Evolutionary conservation across 352 stramenopile genomes (phyloP), one percentile per base, ranked within the genome.

Genomic region (Pythium utonaiense): DNA sequence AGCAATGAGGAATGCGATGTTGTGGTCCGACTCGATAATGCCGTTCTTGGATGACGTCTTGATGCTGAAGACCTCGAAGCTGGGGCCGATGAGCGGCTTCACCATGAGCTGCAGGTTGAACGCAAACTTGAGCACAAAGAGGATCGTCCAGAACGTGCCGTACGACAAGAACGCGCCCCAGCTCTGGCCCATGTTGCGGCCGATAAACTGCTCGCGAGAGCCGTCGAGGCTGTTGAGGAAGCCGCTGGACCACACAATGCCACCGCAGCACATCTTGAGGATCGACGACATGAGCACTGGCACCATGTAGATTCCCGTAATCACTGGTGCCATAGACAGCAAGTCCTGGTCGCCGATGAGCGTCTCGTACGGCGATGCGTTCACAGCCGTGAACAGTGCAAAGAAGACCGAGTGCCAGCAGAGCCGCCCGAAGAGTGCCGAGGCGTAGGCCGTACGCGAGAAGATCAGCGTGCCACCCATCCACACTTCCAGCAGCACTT

Each of bases 51-150:
- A 62, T 53, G 82, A 76, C 19, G 86, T 48, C 47, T 84, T 70
- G 42, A 94, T 86, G 48, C 74, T 88, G 42, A 90, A 98, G 45
- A 99, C 91, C 73, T 99, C 78, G 53, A 99, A 81, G 6, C 92
- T 97, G n/a, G 96, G 96, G 4, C 96, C 88, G 31, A 98, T 97
- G 38, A 99, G 93, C 41, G 90, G 92, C 67, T 98, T 98, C 40
- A 99, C 88, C 79, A 99, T 97, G 59, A 99, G 97, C 54, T 98
- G 78, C 64, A 99, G 94, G 31, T 96, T 98, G 68, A 99, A 99
- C 49, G 93, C 84, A 28, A 99, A 88, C 79, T 99, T 99, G 82
- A 92, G 96, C 28, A 85, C 67, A 60, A 95, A 93, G 66, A 93
- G 78, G 28, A 95, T 45, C 10, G 65, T 78, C 86, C 86, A 95